phyloP scores from a whole-genome alignment of 495 filamentous ascomycete species.

The Aspergillus kassunensis region DNA sequence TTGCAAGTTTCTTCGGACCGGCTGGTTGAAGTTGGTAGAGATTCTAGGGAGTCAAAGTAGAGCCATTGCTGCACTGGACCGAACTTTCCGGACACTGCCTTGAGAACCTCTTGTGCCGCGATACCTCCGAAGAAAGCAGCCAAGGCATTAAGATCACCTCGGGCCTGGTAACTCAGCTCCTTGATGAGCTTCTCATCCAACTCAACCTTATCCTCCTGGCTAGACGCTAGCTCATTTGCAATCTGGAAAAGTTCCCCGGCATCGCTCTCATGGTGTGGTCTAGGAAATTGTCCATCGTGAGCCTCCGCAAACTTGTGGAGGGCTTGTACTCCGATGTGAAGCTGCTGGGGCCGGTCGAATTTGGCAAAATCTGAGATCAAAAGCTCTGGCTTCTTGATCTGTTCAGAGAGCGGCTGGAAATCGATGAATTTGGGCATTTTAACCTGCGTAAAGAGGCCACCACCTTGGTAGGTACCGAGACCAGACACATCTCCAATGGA shows the following conservation, averaged over 20 bases:
- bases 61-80: slow-evolving; percentile 87
- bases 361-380: slow-evolving; percentile 96
- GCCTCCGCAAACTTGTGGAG: slow-evolving; percentile 75
- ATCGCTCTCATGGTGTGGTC: slow-evolving; percentile 79
- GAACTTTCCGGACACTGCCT: slow-evolving; percentile 97
- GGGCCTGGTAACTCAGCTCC: slow-evolving; percentile 95
- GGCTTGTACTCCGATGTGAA: slow-evolving; percentile 91
- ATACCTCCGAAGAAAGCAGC: slow-evolving; percentile 95
- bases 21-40: slow-evolving; percentile 66
- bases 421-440: slow-evolving; percentile 96
- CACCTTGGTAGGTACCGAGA: slow-evolving; percentile 77
- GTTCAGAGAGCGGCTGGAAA: slow-evolving; percentile 72
- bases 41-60: slow-evolving; percentile 97
- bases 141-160: slow-evolving; percentile 85
- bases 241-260: slow-evolving; percentile 71
- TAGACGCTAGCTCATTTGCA: slow-evolving; percentile 62
- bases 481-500: slow-evolving; percentile 90
- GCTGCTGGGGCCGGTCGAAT: slow-evolving; percentile 85
- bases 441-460: slow-evolving; percentile 88
- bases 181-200: slow-evolving; percentile 88
- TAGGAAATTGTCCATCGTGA: slow-evolving; percentile 66
- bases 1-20: slow-evolving; percentile 86
- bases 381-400: slow-evolving; percentile 82
- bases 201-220: slow-evolving; percentile 68
- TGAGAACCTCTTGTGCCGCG: slow-evolving; percentile 92